phyloP scores from a whole-genome alignment of 371 early-diverging fungal species.

The Zychaea mexicana region DNA sequence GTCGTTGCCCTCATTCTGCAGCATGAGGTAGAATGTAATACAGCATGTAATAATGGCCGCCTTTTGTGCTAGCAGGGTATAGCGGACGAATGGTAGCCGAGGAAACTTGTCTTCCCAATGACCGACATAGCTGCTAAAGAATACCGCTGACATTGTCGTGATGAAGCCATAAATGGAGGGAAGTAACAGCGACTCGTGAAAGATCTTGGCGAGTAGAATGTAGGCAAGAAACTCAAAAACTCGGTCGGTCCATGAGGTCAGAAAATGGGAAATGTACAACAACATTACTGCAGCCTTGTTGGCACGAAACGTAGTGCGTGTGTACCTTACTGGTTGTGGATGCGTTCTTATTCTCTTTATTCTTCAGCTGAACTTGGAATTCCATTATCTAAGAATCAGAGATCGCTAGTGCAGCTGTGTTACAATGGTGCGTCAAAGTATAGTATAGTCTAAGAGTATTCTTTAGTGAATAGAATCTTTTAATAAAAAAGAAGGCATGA shows the following conservation, averaged over 20 bases:
- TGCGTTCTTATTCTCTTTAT: too few relatives aligned
- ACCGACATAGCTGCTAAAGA: conserved; percentile 2
- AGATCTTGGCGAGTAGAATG: conserved; percentile 2
- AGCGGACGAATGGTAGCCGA: not conserved
- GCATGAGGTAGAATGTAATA: not conserved
- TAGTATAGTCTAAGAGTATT: too few relatives aligned
- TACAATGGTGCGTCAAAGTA: too few relatives aligned
- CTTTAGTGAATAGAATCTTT: too few relatives aligned
- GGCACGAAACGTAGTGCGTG: not conserved
- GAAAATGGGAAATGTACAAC: not conserved
- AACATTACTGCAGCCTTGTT: not conserved
- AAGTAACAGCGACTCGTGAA: not conserved
- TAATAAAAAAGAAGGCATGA: too few relatives aligned
- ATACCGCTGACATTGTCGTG: not conserved
- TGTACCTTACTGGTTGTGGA: too few relatives aligned
- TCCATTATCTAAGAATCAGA: too few relatives aligned
- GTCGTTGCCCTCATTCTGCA: not conserved
- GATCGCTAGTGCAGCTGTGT: too few relatives aligned
- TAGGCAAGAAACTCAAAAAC: not conserved
- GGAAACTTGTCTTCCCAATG: not conserved
- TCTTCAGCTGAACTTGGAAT: too few relatives aligned
- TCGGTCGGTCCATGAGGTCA: not conserved
- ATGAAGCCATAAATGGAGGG: conserved; percentile 1
- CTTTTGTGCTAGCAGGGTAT: not conserved
- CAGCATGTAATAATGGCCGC: not conserved